These are phyloP conservation scores for Fusarium sp. DNA, from an alignment of 2,329 filamentous ascomycete genomes.

Conservation along the genomic window DNA sequence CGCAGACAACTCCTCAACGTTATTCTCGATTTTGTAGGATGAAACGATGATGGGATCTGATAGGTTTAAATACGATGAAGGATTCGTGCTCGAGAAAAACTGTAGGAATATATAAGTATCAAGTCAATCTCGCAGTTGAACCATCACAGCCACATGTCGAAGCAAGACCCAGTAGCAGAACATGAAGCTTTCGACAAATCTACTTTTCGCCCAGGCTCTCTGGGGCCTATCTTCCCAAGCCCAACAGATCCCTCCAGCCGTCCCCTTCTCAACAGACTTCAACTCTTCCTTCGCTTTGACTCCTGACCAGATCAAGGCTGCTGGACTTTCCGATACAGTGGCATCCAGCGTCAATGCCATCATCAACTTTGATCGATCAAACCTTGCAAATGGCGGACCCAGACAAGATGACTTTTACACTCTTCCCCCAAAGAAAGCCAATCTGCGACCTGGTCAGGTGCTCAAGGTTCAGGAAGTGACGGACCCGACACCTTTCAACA, in stretches of 20 bases:
- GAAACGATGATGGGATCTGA: background rate
- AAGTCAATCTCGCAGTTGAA: background rate
- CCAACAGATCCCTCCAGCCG: background rate
- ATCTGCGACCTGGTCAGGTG: conserved; percentile 11
- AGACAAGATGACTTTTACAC: conserved; percentile 35
- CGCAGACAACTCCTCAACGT: background rate
- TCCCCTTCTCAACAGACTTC: conserved; percentile 13
- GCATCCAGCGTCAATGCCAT: conserved; percentile 21
- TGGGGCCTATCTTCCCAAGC: background rate
- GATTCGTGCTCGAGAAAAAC: background rate
- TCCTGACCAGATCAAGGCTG: conserved; percentile 7
- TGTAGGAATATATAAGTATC: background rate
- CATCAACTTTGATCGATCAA: conserved; percentile 22
- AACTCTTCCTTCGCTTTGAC: conserved; percentile 33
- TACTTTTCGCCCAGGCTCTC: background rate
- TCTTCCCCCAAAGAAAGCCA: background rate
- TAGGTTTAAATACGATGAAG: background rate
- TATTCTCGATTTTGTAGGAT: background rate
- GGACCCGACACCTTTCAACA: conserved; percentile 2
- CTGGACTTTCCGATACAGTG: background rate
- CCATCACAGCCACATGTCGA: background rate
- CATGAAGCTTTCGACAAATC: background rate
- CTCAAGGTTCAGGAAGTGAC: conserved; percentile 34
- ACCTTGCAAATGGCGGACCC: conserved; percentile 32
- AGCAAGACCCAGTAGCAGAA: background rate